These are phyloP conservation scores for Silene coronaria DNA, from an alignment of 179 eudicot species.

Conservation along the genomic window DNA sequence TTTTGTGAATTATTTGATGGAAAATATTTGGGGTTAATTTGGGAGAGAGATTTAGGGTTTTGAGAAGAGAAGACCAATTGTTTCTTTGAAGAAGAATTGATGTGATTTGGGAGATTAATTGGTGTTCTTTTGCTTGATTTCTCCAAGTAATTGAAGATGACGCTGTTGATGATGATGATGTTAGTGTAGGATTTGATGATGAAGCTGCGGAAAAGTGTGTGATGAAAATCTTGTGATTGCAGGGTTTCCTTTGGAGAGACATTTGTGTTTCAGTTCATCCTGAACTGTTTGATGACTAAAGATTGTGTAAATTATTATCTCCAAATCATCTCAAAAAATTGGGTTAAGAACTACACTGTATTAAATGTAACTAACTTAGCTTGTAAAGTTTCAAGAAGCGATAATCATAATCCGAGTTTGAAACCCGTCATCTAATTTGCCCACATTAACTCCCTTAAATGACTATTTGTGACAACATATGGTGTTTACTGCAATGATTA, in stretches of 20 bases:
- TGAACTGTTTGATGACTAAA: too few relatives aligned
- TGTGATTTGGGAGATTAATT: slow-evolving; percentile 59
- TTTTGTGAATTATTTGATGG: slow-evolving; percentile 48
- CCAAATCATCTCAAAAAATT: too few relatives aligned
- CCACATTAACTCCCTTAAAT: too few relatives aligned
- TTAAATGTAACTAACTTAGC: too few relatives aligned
- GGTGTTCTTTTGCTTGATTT: slow-evolving; percentile 36
- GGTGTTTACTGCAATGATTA: too few relatives aligned
- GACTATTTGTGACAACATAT: too few relatives aligned
- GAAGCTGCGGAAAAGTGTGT: slow-evolving; percentile 20
- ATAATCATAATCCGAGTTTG: too few relatives aligned
- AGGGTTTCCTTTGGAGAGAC: not conserved
- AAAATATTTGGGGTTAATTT: slow-evolving; percentile 44
- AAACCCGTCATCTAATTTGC: too few relatives aligned
- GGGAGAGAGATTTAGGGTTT: slow-evolving; percentile 43
- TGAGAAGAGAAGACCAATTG: slow-evolving; percentile 54
- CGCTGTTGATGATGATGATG: too few relatives aligned
- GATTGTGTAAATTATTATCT: too few relatives aligned
- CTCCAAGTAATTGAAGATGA: slow-evolving; percentile 43
- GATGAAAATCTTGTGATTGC: slow-evolving; percentile 14
- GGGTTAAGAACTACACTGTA: too few relatives aligned
- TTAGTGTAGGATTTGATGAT: slow-evolving; percentile 1
- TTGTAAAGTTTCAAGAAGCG: too few relatives aligned
- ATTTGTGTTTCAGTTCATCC: slow-evolving; percentile 1
- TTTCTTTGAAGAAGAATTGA: slow-evolving; percentile 53